Percentiles rank a stretch among this genome's conserved stretches.
Conservation (phyloP, 768 basidiomycete genomes). For the Fomitopsis pulvina region DNA sequence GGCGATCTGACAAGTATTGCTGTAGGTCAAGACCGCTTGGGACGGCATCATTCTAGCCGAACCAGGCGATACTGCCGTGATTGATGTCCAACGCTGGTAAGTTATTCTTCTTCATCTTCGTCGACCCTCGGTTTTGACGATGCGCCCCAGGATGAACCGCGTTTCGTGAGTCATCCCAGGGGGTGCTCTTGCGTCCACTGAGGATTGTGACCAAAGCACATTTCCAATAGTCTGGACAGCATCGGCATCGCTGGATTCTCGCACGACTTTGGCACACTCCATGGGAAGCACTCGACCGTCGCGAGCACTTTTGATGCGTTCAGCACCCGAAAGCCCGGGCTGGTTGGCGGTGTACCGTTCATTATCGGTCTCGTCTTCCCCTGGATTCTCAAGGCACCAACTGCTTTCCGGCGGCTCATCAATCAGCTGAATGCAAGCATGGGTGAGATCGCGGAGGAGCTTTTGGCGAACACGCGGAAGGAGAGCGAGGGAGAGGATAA, state of each 20-base stretch:
- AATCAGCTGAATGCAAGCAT: constrained; percentile 23
- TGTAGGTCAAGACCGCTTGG: constrained; percentile 32
- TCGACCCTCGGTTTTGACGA: background rate
- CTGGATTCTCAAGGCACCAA: constrained; percentile 26
- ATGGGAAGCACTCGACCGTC: constrained; percentile 38
- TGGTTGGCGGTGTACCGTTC: constrained; percentile 9
- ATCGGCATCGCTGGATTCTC: constrained; percentile 56
- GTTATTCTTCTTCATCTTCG: background rate
- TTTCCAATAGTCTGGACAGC: constrained; percentile 40
- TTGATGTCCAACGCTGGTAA: constrained; percentile 42
- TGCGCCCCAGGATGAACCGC: constrained; percentile 32
- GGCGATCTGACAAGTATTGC: background rate
- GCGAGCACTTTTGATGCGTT: constrained; percentile 20
- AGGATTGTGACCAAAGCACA: background rate
- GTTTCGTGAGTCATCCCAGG: constrained; percentile 28
- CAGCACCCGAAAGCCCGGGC: constrained; percentile 10
- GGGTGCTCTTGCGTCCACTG: background rate
- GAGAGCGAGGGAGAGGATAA: constrained; percentile 24
- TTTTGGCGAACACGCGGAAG: constrained; percentile 27
- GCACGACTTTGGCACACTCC: constrained; percentile 47
- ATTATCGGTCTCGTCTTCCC: constrained; percentile 21
- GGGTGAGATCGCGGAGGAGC: constrained; percentile 26
- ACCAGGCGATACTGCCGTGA: constrained; percentile 20
- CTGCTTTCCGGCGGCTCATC: constrained; percentile 18
- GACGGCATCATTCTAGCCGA: constrained; percentile 20